Conservation (phyloP, 192 early-diverging fungal genomes). For the Dimargaris xerosporica region DNA sequence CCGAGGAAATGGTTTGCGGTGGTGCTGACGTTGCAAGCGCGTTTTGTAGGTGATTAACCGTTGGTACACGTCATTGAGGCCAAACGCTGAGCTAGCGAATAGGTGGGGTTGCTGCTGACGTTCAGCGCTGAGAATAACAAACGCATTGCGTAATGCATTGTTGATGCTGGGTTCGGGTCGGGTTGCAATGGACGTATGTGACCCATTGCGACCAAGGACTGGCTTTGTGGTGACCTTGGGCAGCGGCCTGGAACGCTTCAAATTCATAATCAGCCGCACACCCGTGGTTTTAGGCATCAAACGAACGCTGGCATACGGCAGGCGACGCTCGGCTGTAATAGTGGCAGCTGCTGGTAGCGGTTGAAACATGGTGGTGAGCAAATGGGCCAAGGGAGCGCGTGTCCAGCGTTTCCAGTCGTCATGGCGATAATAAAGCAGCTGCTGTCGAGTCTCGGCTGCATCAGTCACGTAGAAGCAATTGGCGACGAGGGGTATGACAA, state of each 20-base stretch:
- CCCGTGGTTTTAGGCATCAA: constrained; percentile 67
- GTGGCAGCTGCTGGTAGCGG: neutral
- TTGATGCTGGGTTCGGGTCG: constrained; percentile 19
- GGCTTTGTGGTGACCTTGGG: neutral
- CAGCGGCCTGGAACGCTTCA: constrained; percentile 22
- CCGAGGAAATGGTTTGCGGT: constrained; percentile 8
- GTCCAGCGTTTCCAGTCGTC: neutral
- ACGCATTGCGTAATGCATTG: constrained; percentile 38
- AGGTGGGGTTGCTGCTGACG: constrained; percentile 18
- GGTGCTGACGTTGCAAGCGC: neutral
- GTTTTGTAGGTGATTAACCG: constrained; percentile 27
- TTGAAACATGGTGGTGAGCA: neutral
- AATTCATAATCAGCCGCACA: constrained; percentile 66
- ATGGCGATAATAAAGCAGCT: constrained; percentile 8
- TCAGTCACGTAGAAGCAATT: constrained; percentile 5
- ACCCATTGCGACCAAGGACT: constrained; percentile 14
- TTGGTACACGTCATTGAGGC: constrained; percentile 29
- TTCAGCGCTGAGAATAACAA: constrained; percentile 39
- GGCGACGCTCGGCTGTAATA: constrained; percentile 11
- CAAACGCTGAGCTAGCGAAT: constrained; percentile 19
- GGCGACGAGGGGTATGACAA: constrained; percentile 5
- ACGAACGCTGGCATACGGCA: constrained; percentile 47
- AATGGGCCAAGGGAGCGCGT: neutral
- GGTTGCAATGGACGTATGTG: constrained; percentile 21
- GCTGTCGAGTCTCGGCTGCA: constrained; percentile 8